Percentiles rank a stretch among this genome's conserved stretches.
phyloP scores from a whole-genome alignment of 495 filamentous ascomycete genomes.

The Penicillium macrosclerotiorum region DNA sequence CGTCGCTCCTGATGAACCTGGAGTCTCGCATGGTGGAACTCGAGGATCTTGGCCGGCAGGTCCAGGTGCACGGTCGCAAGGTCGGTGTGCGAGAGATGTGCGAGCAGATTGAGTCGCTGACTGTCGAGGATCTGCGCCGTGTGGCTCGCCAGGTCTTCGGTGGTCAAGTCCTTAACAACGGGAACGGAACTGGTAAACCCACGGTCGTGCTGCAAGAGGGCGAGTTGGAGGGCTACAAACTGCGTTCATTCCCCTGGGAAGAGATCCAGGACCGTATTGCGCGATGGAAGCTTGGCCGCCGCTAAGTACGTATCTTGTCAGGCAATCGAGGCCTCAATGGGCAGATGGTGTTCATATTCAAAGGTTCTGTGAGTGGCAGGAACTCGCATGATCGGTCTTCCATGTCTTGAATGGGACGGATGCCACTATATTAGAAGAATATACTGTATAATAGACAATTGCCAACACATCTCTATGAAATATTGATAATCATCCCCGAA shows the following conservation, averaged over 20 bases:
- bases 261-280: conserved; percentile 85
- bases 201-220: conserved; percentile 91
- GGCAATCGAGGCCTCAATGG: no score
- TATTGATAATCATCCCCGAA: conserved; percentile 18
- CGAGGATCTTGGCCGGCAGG: conserved; percentile 94
- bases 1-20: conserved; percentile 92
- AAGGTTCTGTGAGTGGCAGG: conserved; percentile 1
- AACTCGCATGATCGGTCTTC: conserved; percentile 3
- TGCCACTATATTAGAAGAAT: conserved; percentile 9
- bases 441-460: conserved; percentile 25
- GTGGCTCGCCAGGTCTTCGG: conserved; percentile 81
- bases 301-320: conserved; percentile 34
- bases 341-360: neutral
- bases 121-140: conserved; percentile 73
- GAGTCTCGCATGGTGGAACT: conserved; percentile 97
- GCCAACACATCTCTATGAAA: conserved; percentile 23
- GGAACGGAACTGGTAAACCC: conserved; percentile 81
- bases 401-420: conserved; percentile 1
- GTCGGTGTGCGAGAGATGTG: conserved; percentile 94
- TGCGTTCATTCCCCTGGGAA: conserved; percentile 67
- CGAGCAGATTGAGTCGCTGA: conserved; percentile 75
- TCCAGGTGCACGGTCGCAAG: conserved; percentile 92
- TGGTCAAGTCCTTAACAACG: conserved; percentile 71
- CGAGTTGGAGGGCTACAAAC: conserved; percentile 42
- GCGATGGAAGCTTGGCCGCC: conserved; percentile 77